Conservation (phyloP, 345 rosid genomes). For the Odontarrhena argentea region DNA sequence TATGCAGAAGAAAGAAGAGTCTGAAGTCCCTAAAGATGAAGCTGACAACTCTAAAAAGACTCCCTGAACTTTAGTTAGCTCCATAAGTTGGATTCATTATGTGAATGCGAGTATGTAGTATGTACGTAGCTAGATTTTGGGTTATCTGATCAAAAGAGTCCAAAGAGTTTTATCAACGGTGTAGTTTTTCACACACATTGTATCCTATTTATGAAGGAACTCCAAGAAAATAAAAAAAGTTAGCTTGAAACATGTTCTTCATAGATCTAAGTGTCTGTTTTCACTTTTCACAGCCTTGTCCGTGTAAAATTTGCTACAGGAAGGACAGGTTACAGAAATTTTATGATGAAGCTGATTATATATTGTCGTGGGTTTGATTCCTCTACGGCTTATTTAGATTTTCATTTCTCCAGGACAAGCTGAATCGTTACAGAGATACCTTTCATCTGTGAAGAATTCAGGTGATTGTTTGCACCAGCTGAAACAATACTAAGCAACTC, state of each 20-base stretch:
- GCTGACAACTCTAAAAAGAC: slow-evolving; percentile 35
- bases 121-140: slow-evolving; percentile 25
- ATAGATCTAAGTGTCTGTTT: neutral
- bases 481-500: slow-evolving; percentile 21
- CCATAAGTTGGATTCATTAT: slow-evolving; percentile 24
- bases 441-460: neutral
- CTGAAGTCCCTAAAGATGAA: slow-evolving; percentile 33
- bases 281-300: slow-evolving; percentile 12
- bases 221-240: neutral
- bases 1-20: slow-evolving; percentile 56
- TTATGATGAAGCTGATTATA: slow-evolving; percentile 6
- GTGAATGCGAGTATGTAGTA: slow-evolving; percentile 26
- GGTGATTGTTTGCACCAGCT: slow-evolving; percentile 10
- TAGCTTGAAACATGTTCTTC: slow-evolving; percentile 15
- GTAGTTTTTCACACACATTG: neutral
- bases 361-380: neutral
- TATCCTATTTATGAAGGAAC: slow-evolving; percentile 26
- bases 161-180: neutral
- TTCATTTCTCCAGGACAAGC: slow-evolving; percentile 6
- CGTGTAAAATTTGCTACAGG: neutral
- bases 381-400: slow-evolving; percentile 19
- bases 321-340: neutral
- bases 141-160: slow-evolving; percentile 24
- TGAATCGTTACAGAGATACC: slow-evolving; percentile 10
- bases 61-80: slow-evolving; percentile 22